Conservation (phyloP, 441 rosid genomes). For the Raphanus hybrid region DNA sequence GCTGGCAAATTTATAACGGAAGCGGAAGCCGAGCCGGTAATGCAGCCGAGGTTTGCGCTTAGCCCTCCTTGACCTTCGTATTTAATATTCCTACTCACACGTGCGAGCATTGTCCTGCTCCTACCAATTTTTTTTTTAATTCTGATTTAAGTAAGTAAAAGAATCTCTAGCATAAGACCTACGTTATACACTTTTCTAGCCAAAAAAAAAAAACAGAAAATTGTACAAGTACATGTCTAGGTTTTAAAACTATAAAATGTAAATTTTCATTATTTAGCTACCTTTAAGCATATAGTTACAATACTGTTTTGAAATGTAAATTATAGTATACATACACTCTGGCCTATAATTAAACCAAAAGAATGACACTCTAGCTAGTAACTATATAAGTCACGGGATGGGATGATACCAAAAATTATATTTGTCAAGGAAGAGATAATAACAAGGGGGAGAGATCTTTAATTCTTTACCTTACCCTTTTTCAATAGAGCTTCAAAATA, state of each 20-base stretch:
- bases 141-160: background rate
- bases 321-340: background rate
- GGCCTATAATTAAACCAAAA: background rate
- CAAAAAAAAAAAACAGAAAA: background rate
- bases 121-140: background rate
- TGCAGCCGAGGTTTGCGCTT: slow-evolving; percentile 60
- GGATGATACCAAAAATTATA: background rate
- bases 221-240: background rate
- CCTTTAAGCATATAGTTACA: background rate
- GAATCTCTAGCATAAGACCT: background rate
- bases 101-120: slow-evolving; percentile 57
- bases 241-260: background rate
- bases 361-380: background rate
- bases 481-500: background rate
- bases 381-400: background rate
- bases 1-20: background rate
- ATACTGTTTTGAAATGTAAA: background rate
- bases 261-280: background rate
- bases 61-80: slow-evolving; percentile 38
- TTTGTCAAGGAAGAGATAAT: background rate
- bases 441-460: background rate
- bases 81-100: slow-evolving; percentile 57
- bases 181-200: background rate
- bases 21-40: slow-evolving; percentile 53
- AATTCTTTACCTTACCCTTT: background rate